Conservation (phyloP, 352 stramenopile species). For the Pythium brachiatum region DNA sequence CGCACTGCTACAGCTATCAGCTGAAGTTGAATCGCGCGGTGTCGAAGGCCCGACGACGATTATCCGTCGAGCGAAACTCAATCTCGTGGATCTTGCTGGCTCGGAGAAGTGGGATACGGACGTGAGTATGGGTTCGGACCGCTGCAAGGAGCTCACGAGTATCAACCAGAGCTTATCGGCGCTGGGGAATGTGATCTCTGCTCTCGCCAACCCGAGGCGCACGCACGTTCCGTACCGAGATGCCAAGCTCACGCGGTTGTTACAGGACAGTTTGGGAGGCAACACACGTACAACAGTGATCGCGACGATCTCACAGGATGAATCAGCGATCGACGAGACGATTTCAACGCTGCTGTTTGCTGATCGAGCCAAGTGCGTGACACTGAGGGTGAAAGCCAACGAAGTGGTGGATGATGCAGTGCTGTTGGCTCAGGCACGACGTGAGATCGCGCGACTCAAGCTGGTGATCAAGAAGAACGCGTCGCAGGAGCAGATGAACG, state of each 20-base stretch:
- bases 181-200: conserved; percentile 88
- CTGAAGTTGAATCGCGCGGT: conserved; percentile 76
- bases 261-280: conserved; percentile 77
- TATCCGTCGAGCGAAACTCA: conserved; percentile 82
- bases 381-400: conserved; percentile 73
- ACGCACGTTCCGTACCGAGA: conserved; percentile 96
- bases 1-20: conserved; percentile 77
- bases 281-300: conserved; percentile 91
- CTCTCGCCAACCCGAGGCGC: conserved; percentile 62
- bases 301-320: conserved; percentile 84
- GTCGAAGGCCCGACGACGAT: conserved; percentile 66
- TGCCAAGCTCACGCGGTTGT: conserved; percentile 95
- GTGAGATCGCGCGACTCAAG: conserved; percentile 66
- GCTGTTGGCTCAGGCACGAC: conserved; percentile 64
- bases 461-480: conserved; percentile 52
- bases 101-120: conserved; percentile 90
- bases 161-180: conserved; percentile 92
- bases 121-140: conserved; percentile 59
- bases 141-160: conserved; percentile 85
- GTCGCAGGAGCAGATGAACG: conserved; percentile 30
- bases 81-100: conserved; percentile 90
- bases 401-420: conserved; percentile 82
- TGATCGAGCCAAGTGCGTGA: conserved; percentile 77
- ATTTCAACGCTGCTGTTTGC: conserved; percentile 91
- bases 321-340: conserved; percentile 80